Evolutionary conservation across 2,329 filamentous ascomycete species (phyloP).

Genomic region (Didymella glomerata): DNA sequence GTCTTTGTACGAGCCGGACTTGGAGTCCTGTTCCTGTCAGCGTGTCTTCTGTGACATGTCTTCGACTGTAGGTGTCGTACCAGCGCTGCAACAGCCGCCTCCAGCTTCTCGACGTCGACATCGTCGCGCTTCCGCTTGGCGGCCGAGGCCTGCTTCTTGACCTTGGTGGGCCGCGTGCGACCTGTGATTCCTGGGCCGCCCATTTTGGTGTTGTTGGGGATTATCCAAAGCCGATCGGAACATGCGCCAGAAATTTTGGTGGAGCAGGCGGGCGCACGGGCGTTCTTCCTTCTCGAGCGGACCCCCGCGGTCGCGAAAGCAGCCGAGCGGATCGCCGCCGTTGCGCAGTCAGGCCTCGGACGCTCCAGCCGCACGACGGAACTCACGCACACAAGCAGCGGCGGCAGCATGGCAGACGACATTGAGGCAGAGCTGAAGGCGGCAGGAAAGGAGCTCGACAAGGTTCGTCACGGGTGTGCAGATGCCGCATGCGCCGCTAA

Average conservation of each 20-base stretch:
- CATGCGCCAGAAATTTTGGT: conserved; percentile 36
- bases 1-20: conserved; percentile 66
- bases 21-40: conserved; percentile 63
- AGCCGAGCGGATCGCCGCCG: not conserved
- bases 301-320: conserved; percentile 15
- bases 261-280: conserved; percentile 24
- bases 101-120: conserved; percentile 58
- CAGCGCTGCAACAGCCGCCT: conserved; percentile 55
- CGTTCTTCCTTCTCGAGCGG: not conserved
- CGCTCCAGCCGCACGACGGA: not conserved
- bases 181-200: conserved; percentile 49
- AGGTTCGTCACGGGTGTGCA: conserved; percentile 62
- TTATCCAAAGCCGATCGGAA: too few relatives aligned
- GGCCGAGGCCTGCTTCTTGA: conserved; percentile 61
- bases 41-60: not conserved
- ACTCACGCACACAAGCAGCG: not conserved
- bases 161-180: conserved; percentile 61
- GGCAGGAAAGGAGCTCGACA: conserved; percentile 83
- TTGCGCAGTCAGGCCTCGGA: not conserved
- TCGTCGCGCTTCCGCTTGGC: conserved; percentile 65
- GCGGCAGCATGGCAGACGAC: conserved; percentile 67
- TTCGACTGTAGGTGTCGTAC: conserved; percentile 32
- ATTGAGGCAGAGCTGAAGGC: conserved; percentile 14
- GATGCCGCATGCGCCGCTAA: too few relatives aligned
- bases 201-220: conserved; percentile 39